These are phyloP conservation scores for Physcomitrellopsis africana DNA, from an alignment of 225 moss, liverwort and hornwort genomes.

Conservation along the genomic window DNA sequence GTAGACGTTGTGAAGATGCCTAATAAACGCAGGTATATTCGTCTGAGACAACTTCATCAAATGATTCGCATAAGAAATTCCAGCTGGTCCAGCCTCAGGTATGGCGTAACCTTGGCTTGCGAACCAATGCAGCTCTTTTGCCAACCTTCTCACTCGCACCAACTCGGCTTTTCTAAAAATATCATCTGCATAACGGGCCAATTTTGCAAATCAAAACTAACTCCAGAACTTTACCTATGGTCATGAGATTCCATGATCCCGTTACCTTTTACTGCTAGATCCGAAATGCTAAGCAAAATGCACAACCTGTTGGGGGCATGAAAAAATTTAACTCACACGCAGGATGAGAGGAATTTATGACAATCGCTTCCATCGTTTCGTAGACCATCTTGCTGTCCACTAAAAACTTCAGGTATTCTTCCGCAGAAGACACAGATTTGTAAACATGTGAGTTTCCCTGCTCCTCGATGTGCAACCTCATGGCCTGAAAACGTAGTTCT, in stretches of 20 bases:
- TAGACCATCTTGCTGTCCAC: constrained; percentile 77
- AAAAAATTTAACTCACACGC: constrained; percentile 61
- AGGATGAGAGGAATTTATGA: constrained; percentile 56
- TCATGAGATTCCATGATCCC: not conserved
- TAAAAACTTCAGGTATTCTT: constrained; percentile 69
- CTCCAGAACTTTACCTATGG: constrained; percentile 5
- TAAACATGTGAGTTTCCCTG: constrained; percentile 59
- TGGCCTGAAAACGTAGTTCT: constrained; percentile 82
- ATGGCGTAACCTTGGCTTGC: constrained; percentile 69
- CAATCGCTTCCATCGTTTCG: constrained; percentile 74
- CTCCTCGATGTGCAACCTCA: constrained; percentile 73
- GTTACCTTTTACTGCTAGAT: not conserved
- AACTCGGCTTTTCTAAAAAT: constrained; percentile 59
- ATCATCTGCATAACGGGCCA: constrained; percentile 55
- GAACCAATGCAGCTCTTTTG: constrained; percentile 80
- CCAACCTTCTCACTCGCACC: constrained; percentile 56
- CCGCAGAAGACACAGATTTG: constrained; percentile 51
- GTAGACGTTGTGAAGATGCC: constrained; percentile 65
- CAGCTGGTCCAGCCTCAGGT: constrained; percentile 62
- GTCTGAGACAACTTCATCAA: constrained; percentile 63
- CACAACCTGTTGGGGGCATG: not conserved
- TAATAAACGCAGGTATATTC: constrained; percentile 47
- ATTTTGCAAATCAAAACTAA: constrained; percentile 24
- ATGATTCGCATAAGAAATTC: constrained; percentile 59
- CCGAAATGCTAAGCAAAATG: not conserved